Evolutionary conservation across 2,329 filamentous ascomycete species (phyloP), one percentile per base, ranked within the genome.

Genomic region (Aspergillus clavatus): DNA sequence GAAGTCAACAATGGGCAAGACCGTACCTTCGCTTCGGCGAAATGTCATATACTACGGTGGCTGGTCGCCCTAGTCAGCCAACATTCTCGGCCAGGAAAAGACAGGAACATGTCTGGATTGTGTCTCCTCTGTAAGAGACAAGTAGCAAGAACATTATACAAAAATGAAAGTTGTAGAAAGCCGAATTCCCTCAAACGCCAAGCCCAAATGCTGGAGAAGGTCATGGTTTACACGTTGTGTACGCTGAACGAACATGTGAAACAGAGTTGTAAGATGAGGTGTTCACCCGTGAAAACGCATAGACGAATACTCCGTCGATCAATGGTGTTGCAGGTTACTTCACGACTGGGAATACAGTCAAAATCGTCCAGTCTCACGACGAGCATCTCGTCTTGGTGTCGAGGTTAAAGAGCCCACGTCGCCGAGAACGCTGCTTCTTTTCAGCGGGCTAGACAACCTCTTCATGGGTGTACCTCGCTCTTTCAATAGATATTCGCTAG

Each of bases 371-470:
- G 52, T 60, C 43, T 66, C 61, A 33, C 61, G 61, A 23, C 61
- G 62, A 35, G 44, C 19, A 14, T 53, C 47, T 52, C 60, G 58
- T 57, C 66, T 66, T 45, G 70, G 62, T 29, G 56, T 53, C 27
- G 63, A 59, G 7, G 56, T 57, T 12, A 60, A 48, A 22, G 67
- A 60, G 38, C 60, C 70, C 31, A 62, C 53, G 18, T 59, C 58
- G 14, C 56, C 61, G 21, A 70, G 64, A 19, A 71, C 61, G 48
- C 67, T 73, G 48, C 64, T 69, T 49, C 61, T 60, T 48, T 74
- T 74, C 33, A 72, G 58, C 10, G 70, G 69, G 49, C 70, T 74
- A 10, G 64, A 64, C 12, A 58, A 60, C 24, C 63, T 55, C 46
- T 67, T 71, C 48, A 65, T 48, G 5, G 69, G 68, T 29, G 59